Conservation (phyloP, 371 early-diverging fungal species). For the Sporodiniella umbellata region DNA sequence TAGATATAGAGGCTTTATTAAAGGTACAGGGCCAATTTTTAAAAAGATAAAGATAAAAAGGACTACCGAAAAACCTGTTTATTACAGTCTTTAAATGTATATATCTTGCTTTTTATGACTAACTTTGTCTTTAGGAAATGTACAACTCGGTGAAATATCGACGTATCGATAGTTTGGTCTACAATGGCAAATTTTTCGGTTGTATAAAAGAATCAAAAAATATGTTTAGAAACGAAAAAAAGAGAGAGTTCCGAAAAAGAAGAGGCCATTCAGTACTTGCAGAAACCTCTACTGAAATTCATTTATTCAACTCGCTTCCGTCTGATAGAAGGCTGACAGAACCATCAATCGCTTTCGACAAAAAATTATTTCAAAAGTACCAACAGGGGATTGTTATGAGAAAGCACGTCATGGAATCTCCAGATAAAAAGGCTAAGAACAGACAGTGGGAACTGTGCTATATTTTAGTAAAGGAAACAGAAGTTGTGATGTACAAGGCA, state of each 20-base stretch:
- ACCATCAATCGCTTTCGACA: neutral
- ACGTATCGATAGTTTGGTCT: conserved; percentile 7
- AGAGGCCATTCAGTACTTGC: conserved; percentile 12
- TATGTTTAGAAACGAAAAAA: conserved; percentile 8
- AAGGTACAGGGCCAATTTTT: conserved; percentile 16
- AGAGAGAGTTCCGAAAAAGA: conserved; percentile 1
- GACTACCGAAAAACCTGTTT: too few relatives aligned
- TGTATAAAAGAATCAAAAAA: conserved; percentile 3
- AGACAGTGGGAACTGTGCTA: conserved; percentile 33
- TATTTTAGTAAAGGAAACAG: conserved; percentile 18
- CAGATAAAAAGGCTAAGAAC: conserved; percentile 20
- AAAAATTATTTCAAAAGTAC: neutral
- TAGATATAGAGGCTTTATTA: conserved; percentile 22
- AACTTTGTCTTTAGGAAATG: conserved; percentile 19
- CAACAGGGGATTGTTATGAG: conserved; percentile 30
- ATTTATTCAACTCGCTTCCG: neutral
- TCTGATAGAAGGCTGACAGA: neutral
- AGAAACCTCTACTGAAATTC: neutral
- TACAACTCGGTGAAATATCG: conserved; percentile 21
- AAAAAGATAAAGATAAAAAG: neutral
- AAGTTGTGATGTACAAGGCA: conserved; percentile 22
- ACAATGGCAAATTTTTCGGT: neutral
- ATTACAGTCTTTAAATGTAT: too few relatives aligned
- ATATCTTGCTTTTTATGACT: neutral
- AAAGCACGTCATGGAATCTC: conserved; percentile 29